Percentiles rank a stretch among this genome's conserved stretches.
Evolutionary conservation across 306 rosid genomes (phyloP).

Genomic region (Biancaea sappan): DNA sequence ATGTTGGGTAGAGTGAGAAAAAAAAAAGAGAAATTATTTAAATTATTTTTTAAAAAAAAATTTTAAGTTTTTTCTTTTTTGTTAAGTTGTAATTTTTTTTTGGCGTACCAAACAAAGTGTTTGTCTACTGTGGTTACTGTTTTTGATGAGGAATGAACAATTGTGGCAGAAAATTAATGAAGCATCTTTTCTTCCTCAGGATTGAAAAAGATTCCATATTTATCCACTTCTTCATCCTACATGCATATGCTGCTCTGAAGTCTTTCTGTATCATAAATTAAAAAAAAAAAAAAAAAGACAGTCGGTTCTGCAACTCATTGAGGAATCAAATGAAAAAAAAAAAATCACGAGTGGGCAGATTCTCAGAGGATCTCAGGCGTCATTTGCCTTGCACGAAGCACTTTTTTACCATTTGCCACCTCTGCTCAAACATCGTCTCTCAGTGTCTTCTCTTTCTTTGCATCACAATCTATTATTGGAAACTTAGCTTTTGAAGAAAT

Average conservation of each 20-base stretch:
- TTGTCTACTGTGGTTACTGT: not conserved
- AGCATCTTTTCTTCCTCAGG: not conserved
- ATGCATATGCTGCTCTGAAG: no score
- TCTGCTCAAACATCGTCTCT: not conserved
- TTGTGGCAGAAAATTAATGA: not conserved
- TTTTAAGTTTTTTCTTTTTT: no score
- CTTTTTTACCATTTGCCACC: not conserved
- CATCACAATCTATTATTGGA: no score
- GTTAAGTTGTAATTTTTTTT: no score
- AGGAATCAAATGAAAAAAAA: not conserved
- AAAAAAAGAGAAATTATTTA: no score
- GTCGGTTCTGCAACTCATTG: not conserved
- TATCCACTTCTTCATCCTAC: not conserved
- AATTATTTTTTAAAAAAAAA: no score
- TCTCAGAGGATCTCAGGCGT: constrained; percentile 9
- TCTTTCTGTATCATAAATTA: no score
- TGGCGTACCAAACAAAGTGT: no score
- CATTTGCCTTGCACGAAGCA: constrained; percentile 31
- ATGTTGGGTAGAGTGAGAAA: no score
- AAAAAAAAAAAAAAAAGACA: no score
- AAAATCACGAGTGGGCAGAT: constrained; percentile 28
- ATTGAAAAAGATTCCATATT: not conserved
- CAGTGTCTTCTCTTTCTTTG: not conserved
- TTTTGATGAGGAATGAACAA: no score
- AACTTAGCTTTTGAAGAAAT: no score